A percentile compares a stretch with the other conserved stretches of the same genome.
phyloP scores from a whole-genome alignment of 805 yeast genomes.

The Wickerhamia fluorescens region DNA sequence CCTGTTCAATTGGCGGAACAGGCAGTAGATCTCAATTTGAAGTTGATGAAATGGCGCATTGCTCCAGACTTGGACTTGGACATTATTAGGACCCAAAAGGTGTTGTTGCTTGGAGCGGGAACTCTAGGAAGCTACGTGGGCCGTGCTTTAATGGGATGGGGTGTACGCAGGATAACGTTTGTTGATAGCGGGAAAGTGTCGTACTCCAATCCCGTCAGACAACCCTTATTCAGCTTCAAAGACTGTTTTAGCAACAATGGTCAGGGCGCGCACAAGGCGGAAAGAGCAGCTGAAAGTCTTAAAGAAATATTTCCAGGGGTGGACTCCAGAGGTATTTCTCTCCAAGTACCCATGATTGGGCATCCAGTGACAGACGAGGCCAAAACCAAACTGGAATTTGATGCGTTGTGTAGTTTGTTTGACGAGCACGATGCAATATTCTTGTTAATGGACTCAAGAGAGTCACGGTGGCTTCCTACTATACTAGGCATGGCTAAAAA shows the following conservation, averaged over 20 bases:
- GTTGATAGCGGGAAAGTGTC: conserved; percentile 89
- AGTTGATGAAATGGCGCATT: conserved; percentile 94
- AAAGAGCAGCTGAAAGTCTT: conserved; percentile 66
- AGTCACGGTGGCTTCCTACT: conserved; percentile 96
- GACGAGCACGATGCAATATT: conserved; percentile 69
- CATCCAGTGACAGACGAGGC: conserved; percentile 65
- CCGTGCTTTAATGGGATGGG: conserved; percentile 89
- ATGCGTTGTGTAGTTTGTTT: conserved; percentile 45
- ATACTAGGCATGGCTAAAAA: conserved; percentile 59
- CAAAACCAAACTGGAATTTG: conserved; percentile 40
- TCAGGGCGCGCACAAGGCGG: conserved; percentile 70
- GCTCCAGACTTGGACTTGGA: conserved; percentile 78
- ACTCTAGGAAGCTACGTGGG: conserved; percentile 91
- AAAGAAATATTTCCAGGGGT: conserved; percentile 75
- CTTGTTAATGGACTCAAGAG: conserved; percentile 88
- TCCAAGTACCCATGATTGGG: conserved; percentile 95
- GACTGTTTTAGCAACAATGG: conserved; percentile 65
- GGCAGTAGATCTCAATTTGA: conserved; percentile 84
- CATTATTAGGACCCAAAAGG: conserved; percentile 48
- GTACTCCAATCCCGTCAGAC: conserved; percentile 92
- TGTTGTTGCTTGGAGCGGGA: conserved; percentile 89
- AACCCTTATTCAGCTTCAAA: conserved; percentile 74
- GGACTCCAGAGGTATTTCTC: conserved; percentile 47
- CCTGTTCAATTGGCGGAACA: conserved; percentile 82
- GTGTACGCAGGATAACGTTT: conserved; percentile 75